Evolutionary conservation across 2,329 filamentous ascomycete species (phyloP), one percentile per base, ranked within the genome.

Genomic region (Fusarium clavum): DNA sequence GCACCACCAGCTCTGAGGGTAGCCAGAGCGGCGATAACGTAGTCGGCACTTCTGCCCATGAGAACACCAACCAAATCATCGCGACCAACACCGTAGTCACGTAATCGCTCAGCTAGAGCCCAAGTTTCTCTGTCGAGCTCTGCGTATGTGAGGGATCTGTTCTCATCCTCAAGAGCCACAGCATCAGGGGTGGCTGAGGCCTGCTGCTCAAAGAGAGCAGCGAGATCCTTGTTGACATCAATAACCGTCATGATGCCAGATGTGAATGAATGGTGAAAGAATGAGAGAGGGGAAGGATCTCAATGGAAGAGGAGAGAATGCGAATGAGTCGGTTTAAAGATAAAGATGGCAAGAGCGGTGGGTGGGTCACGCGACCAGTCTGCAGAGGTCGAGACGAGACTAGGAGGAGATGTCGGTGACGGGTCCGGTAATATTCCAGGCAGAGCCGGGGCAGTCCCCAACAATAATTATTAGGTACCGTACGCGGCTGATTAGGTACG

Each of bases 1-100:
- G 92, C 92, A 57, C 92, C 92, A 54, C 92, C 92, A 4, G 92
- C 92, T 63, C 91, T 88, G 41, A 94, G 86, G n/a, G 91, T 89
- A 27, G 92, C 92, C 55, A 95, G 83, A 76, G 91, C 94, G 18
- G 92, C 90, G 78, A 94, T 90, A 65, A 95, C 91, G 79, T 94
- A 94, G 80, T 94, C 87, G 51, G 91, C 91, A 77, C 91, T 93
- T 57, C 92, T 89, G 59, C 89, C 90, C 76, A 94, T 86, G 55
- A 94, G 85, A 44, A 95, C 89, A 56, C 92, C 92, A 32, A 94
- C 92, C 20, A 94, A 85, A 71, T 85, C 86, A 79, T 95, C 92
- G 63, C 92, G 90, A 60, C 88, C 86, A 57, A 94, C 92, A 45
- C 91, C 91, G 80, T 90, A 85, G 57, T 82, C 79, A 45, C 89